Conservation (phyloP, 495 filamentous ascomycete genomes). For the Penicillium riverlandense region DNA sequence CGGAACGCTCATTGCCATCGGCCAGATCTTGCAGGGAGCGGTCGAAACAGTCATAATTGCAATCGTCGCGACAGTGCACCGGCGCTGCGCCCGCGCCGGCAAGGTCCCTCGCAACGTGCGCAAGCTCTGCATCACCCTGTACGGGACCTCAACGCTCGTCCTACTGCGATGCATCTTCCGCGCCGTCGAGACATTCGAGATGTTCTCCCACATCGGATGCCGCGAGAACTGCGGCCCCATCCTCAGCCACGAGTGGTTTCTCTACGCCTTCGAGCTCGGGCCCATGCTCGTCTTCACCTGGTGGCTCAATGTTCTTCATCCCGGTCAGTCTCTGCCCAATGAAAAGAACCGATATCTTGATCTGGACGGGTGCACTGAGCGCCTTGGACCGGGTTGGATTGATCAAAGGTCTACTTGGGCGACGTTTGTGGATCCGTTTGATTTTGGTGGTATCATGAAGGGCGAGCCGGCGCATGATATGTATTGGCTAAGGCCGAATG, state of each 20-base stretch:
- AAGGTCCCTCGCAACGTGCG: slow-evolving; percentile 26
- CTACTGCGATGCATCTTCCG: slow-evolving; percentile 33
- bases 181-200: slow-evolving; percentile 27
- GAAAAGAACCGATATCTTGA: slow-evolving; percentile 25
- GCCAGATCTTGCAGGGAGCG: slow-evolving; percentile 27
- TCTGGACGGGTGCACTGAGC: slow-evolving; percentile 24
- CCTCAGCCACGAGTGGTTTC: slow-evolving; percentile 30
- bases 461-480: slow-evolving; percentile 21
- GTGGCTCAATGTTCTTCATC: slow-evolving; percentile 32
- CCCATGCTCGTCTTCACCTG: slow-evolving; percentile 33
- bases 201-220: slow-evolving; percentile 11
- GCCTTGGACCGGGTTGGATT: slow-evolving; percentile 32
- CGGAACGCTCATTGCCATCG: slow-evolving; percentile 23
- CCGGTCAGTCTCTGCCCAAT: slow-evolving; percentile 22
- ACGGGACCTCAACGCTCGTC: slow-evolving; percentile 29
- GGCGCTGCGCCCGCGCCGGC: slow-evolving; percentile 10
- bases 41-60: slow-evolving; percentile 26
- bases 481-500: slow-evolving; percentile 22
- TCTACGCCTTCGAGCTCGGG: slow-evolving; percentile 31
- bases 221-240: slow-evolving; percentile 17
- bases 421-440: slow-evolving; percentile 29
- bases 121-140: slow-evolving; percentile 28
- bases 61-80: slow-evolving; percentile 29
- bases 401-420: slow-evolving; percentile 21
- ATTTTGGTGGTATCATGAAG: slow-evolving; percentile 19